Evolutionary conservation across 2,329 filamentous ascomycete genomes (phyloP), one percentile per base, ranked within the genome.

Genomic region (Arthrocladium fulminans): DNA sequence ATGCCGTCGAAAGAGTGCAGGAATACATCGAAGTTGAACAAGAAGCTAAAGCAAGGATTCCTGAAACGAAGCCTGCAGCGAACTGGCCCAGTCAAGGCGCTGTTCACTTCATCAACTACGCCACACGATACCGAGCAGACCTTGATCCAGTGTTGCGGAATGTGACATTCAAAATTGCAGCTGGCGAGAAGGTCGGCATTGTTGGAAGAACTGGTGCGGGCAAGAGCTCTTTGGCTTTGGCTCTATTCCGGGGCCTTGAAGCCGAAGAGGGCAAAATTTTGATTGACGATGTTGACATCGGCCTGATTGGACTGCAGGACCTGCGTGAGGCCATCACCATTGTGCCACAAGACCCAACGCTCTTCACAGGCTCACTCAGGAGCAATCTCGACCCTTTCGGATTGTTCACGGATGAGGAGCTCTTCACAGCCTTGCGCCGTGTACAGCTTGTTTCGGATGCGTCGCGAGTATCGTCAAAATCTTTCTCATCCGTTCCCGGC

Each of bases 21-120:
- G 92, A 98, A 64, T 98, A 97, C 62, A 77, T 97, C 29, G 88
- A 97, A 38, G 86, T 98, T 1, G 90, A 97, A 59, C 90, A 96
- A 65, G 92, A 98, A 68, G 89, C 92, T 1, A 73, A 77, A 0
- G 75, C 86, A 1, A 73, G 94, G 34, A 77, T 94, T 34, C 81
- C 88, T 47, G 81, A 90, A 51, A 86, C 80, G 55, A 78, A 87
- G 23, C 92, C 92, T 5, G 75, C 84, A 0, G 67, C 75, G 3
- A 81, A 86, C 62, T 98, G 92, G 92, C 92, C 92, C 7, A 83
- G 79, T 52, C 75, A 86, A 61, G 92, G 92, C 35, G 77, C 82
- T 0, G 86, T 98, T 10, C 83, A 95, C 61, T 98, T 98, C 64
- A 76, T 86, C 54, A 75, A 83, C 54, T 97, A 97, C 71, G 86